A percentile compares a stretch with the other conserved stretches of the same genome.
Evolutionary conservation across 2,329 filamentous ascomycete genomes (phyloP).

Genomic region (Cercospora citrullina): DNA sequence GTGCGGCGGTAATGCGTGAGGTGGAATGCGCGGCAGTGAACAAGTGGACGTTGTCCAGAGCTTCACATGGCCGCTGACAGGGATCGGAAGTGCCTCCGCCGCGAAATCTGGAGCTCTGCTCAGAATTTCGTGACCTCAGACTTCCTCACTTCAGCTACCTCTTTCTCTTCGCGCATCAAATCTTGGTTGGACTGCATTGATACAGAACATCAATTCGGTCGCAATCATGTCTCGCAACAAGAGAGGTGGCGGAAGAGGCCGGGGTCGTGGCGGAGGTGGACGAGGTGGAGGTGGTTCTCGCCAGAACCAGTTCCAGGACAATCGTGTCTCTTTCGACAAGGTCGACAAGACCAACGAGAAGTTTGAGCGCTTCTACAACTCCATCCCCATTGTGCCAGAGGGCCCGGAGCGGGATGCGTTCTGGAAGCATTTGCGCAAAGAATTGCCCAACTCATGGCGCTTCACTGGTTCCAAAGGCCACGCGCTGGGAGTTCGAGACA

Average conservation of each 20-base stretch:
- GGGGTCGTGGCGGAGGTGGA: conserved; percentile 26
- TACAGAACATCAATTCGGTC: neutral
- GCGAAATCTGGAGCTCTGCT: conserved; percentile 10
- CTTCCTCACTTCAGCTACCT: neutral
- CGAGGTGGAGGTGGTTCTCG: conserved; percentile 32
- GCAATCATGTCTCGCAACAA: conserved; percentile 27
- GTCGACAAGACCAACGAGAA: conserved; percentile 78
- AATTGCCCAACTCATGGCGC: conserved; percentile 94
- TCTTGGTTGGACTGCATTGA: conserved; percentile 1
- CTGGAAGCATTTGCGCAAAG: conserved; percentile 78
- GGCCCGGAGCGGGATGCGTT: conserved; percentile 72
- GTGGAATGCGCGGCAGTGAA: neutral
- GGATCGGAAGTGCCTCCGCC: conserved; percentile 10
- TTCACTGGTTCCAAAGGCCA: conserved; percentile 96
- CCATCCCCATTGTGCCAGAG: conserved; percentile 71
- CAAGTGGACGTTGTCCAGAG: conserved; percentile 8
- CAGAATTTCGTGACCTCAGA: conserved; percentile 8
- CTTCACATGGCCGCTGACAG: conserved; percentile 10
- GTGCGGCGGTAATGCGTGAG: neutral
- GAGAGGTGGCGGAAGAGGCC: conserved; percentile 29
- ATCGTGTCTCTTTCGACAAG: conserved; percentile 54
- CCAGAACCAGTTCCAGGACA: conserved; percentile 34
- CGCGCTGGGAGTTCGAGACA: conserved; percentile 86
- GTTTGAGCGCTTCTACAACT: conserved; percentile 84
- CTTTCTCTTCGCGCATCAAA: neutral